Conservation (phyloP, 257 asterid species). For the Cinchona pubescens region DNA sequence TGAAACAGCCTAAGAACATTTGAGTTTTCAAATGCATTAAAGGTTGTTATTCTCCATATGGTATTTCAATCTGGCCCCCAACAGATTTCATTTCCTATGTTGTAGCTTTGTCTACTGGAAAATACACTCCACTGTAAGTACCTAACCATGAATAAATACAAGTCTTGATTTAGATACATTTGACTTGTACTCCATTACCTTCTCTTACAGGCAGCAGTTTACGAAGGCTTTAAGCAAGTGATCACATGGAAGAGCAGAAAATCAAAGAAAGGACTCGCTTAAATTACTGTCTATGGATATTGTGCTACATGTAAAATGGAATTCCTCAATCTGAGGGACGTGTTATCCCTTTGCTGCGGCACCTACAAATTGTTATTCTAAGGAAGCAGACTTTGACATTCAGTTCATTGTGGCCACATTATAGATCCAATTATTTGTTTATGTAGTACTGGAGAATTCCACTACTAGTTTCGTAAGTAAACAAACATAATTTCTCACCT, state of each 20-base stretch:
- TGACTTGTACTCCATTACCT: background rate
- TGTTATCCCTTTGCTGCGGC: background rate
- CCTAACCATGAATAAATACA: background rate
- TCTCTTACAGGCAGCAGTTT: conserved; percentile 44
- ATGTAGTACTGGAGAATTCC: background rate
- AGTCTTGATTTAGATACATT: background rate
- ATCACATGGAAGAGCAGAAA: conserved; percentile 60
- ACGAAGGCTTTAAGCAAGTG: conserved; percentile 59
- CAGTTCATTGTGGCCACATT: background rate
- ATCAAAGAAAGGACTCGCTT: conserved; percentile 27
- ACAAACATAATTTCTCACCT: background rate
- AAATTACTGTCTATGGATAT: conserved; percentile 1
- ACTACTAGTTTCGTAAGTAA: background rate
- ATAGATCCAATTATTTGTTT: background rate
- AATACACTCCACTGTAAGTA: background rate
- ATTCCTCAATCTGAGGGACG: background rate
- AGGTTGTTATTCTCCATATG: background rate
- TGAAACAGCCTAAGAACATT: background rate
- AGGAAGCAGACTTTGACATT: background rate
- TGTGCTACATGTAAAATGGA: background rate
- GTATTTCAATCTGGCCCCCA: background rate
- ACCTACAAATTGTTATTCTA: background rate
- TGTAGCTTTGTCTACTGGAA: background rate
- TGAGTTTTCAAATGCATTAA: background rate
- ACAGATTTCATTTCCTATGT: background rate